Evolutionary conservation across 1,284 basidiomycete genomes (phyloP), one percentile per base, ranked within the genome.

Genomic region (Pseudozyma sp.): DNA sequence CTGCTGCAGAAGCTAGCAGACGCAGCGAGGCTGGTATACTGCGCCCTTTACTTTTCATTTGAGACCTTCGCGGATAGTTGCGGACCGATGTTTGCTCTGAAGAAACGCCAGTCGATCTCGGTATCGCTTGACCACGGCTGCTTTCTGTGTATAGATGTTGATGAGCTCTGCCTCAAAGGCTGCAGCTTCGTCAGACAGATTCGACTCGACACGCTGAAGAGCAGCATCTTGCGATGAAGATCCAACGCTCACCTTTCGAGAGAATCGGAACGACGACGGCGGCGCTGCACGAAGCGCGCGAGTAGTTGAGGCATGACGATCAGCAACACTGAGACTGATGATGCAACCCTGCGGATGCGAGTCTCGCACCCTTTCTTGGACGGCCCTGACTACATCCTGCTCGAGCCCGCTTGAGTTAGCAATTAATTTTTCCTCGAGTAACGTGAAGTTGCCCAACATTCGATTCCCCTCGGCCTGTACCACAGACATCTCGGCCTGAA

Each of bases 401-500:
- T 64, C 70, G 13, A 73, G 25, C 8, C 19, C 34, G 38, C 18
- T 36, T 18, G 77, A 59, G 36, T 71, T 76, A n/a, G 58, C 36
- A n/a, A 76, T 11, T 0, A 77, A 57, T 39, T 63, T 51, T 35
- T 76, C 63, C 49, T 81, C 75, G n/a, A 78, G 61, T 16, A 56
- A 47, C 3, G 47, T 50, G 38, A 79, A 81, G 3, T 63, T 81
- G 16, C 54, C 68, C 5, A 81, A 52, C 60, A 81, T 66, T 18
- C 79, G 60, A 35, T 64, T 55, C 31, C 77, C 75, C 47, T 81
- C 79, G 19, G 63, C 68, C 44, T 76, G 64, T 6, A 81, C 77
- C 14, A 79, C 76, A 25, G 56, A 51, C 13, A 79, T 79, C 61
- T 81, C 78, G 34, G 79, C 79, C 42, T 65, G 59, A 34, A 81